These are phyloP conservation scores for Croton laevigatus DNA, from an alignment of 441 rosid genomes.

Conservation along the genomic window DNA sequence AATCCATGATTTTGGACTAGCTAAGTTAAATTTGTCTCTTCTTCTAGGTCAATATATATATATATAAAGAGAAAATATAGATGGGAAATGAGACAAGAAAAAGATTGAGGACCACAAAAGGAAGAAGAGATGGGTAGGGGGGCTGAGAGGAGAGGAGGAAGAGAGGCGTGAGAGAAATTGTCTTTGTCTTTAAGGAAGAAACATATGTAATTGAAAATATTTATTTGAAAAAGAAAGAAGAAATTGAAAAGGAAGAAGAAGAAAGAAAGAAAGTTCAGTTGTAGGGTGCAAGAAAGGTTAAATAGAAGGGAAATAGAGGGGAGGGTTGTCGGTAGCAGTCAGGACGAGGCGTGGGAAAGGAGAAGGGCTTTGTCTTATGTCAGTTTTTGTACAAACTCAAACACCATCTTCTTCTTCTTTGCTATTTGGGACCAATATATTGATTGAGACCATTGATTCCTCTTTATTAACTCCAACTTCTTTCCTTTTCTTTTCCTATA, in stretches of 20 bases:
- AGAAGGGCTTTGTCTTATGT: neutral
- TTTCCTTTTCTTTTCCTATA: too few relatives aligned
- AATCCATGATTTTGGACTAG: slow-evolving; percentile 42
- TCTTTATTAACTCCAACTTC: too few relatives aligned
- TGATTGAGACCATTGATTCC: neutral
- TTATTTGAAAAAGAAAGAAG: slow-evolving; percentile 13
- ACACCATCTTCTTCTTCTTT: neutral
- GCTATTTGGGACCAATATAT: slow-evolving; percentile 2
- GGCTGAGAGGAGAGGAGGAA: neutral
- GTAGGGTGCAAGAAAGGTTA: slow-evolving; percentile 12
- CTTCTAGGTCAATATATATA: neutral
- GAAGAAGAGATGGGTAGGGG: neutral
- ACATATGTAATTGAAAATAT: too few relatives aligned
- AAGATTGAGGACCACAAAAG: slow-evolving; percentile 24
- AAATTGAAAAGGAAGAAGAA: neutral
- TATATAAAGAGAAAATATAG: too few relatives aligned
- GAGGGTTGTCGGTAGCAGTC: slow-evolving; percentile 3
- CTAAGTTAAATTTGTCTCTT: slow-evolving; percentile 7
- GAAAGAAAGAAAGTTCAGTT: neutral
- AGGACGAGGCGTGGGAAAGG: slow-evolving; percentile 14
- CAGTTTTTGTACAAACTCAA: neutral
- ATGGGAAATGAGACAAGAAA: neutral
- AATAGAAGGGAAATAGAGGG: neutral
- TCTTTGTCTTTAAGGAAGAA: slow-evolving; percentile 20
- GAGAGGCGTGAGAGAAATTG: slow-evolving; percentile 15